Evolutionary conservation across 768 basidiomycete species (phyloP).

Genomic region (Antrodiella citrinella): DNA sequence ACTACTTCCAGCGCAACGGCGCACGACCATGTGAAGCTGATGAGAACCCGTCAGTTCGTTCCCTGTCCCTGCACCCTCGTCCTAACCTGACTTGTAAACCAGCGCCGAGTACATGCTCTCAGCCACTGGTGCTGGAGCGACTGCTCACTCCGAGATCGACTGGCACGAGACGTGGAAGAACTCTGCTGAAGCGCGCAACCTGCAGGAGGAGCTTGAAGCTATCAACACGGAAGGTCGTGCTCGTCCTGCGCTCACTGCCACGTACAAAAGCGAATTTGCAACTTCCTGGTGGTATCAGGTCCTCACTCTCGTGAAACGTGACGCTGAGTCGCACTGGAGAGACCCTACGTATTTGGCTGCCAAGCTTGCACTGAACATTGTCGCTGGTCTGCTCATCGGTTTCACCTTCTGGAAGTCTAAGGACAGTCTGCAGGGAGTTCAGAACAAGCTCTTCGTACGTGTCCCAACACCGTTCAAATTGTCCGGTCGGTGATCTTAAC

Average conservation of each 20-base stretch:
- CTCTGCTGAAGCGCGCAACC: constrained; percentile 29
- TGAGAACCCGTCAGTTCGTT: constrained; percentile 53
- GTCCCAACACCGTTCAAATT: neutral
- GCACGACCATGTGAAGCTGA: constrained; percentile 49
- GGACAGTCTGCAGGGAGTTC: constrained; percentile 30
- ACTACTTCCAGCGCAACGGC: constrained; percentile 73
- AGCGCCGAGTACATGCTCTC: constrained; percentile 43
- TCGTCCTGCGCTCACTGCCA: constrained; percentile 17
- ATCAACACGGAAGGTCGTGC: constrained; percentile 33
- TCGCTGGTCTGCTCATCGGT: constrained; percentile 30
- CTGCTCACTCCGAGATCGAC: constrained; percentile 32
- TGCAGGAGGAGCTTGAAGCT: constrained; percentile 34
- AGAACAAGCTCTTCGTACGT: constrained; percentile 36
- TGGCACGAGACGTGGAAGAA: constrained; percentile 45
- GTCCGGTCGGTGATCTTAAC: no score
- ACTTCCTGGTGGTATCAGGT: constrained; percentile 33
- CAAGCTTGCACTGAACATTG: constrained; percentile 30
- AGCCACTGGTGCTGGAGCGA: constrained; percentile 50
- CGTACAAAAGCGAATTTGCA: constrained; percentile 25
- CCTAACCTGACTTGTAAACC: neutral
- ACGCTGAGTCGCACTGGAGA: constrained; percentile 29
- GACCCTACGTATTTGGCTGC: constrained; percentile 31
- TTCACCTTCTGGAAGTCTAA: constrained; percentile 33
- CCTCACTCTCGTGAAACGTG: constrained; percentile 23
- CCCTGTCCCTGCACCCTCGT: neutral